Percentiles rank a stretch among this genome's conserved stretches.
phyloP scores from a whole-genome alignment of 1,284 basidiomycete genomes.

The Pholiota adiposa region DNA sequence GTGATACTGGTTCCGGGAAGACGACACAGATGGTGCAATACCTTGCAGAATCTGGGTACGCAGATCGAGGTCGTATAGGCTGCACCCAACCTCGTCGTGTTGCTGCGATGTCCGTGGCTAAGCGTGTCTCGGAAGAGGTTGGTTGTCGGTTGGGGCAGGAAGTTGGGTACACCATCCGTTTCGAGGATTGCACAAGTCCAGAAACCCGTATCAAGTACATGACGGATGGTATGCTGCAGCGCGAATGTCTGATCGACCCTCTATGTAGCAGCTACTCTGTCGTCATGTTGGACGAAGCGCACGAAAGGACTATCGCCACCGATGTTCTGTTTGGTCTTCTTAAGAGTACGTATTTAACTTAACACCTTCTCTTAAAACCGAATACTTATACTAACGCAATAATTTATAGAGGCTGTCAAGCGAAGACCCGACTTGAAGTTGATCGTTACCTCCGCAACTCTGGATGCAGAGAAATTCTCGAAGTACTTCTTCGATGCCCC shows the following conservation, averaged over 20 bases:
- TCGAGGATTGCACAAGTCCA: conserved; percentile 97
- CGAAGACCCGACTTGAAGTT: conserved; percentile 94
- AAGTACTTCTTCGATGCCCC: conserved; percentile 98
- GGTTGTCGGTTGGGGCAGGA: conserved; percentile 96
- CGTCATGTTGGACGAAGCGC: conserved; percentile 98
- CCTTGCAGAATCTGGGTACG: conserved; percentile 86
- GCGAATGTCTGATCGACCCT: conserved; percentile 96
- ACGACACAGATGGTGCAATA: conserved; percentile 96
- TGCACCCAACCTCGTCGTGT: conserved; percentile 99
- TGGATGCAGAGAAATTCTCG: conserved; percentile 99
- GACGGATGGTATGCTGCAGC: conserved; percentile 99
- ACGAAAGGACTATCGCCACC: conserved; percentile 97
- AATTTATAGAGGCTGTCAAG: conserved; percentile 85
- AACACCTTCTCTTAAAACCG: neutral
- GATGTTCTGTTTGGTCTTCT: conserved; percentile 97
- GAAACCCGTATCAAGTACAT: conserved; percentile 99
- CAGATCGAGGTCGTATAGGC: conserved; percentile 88
- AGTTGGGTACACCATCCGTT: conserved; percentile 98
- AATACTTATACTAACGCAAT: conserved; percentile 23
- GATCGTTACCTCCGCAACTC: conserved; percentile 97
- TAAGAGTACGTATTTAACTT: conserved; percentile 73
- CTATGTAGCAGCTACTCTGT: conserved; percentile 93
- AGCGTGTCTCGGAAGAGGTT: conserved; percentile 97
- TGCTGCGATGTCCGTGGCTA: conserved; percentile 98
- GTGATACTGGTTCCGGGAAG: conserved; percentile 93